A percentile compares a stretch with the other conserved stretches of the same genome.
phyloP scores from a whole-genome alignment of 768 basidiomycete genomes.

The Kwoniella mangroviensis region DNA sequence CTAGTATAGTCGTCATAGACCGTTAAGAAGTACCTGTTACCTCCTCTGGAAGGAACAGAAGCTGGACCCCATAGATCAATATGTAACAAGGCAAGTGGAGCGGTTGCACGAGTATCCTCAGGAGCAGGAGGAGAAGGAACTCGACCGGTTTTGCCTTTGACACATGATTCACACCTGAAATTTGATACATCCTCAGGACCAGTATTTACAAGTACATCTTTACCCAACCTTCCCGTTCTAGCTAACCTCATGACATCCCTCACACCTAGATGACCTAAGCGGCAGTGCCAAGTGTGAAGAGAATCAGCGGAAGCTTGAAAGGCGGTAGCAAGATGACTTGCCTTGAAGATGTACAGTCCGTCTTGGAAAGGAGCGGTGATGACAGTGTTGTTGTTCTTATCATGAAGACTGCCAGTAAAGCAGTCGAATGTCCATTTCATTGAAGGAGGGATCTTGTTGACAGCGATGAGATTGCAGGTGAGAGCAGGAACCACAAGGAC shows the following conservation, averaged over 20 bases:
- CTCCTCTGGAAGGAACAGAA: conserved; percentile 6
- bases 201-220: conserved; percentile 5
- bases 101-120: conserved; percentile 1
- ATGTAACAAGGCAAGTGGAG: neutral
- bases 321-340: conserved; percentile 7
- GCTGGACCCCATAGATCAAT: conserved; percentile 12
- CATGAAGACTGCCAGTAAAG: neutral
- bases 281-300: conserved; percentile 1
- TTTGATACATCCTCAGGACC: neutral
- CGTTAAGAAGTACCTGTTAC: conserved; percentile 10
- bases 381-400: neutral
- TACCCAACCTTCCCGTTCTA: conserved; percentile 5
- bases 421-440: conserved; percentile 12
- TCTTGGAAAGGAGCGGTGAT: neutral
- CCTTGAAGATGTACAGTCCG: conserved; percentile 10
- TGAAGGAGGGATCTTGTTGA: conserved; percentile 8
- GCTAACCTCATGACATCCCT: conserved; percentile 12
- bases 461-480: conserved; percentile 15
- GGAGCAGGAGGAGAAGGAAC: neutral
- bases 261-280: conserved; percentile 10
- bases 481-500: conserved; percentile 11
- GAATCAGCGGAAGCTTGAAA: conserved; percentile 6
- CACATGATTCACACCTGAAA: conserved; percentile 3
- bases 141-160: conserved; percentile 7
- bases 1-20: conserved; percentile 11